phyloP scores from a whole-genome alignment of 495 filamentous ascomycete genomes.

The Xylaria telfairii region DNA sequence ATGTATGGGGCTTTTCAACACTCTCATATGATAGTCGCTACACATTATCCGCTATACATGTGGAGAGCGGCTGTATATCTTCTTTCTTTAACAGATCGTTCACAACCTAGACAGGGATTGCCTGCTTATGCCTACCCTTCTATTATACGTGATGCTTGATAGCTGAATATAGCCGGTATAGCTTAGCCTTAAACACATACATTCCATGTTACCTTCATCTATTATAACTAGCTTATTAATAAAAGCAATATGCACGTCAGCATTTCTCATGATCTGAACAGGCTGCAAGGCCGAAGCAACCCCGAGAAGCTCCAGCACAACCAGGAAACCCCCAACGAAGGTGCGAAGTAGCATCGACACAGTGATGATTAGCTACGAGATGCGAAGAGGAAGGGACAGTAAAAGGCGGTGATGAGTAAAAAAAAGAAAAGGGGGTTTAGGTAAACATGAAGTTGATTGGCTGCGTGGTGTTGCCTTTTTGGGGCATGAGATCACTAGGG shows the following conservation, averaged over 20 bases:
- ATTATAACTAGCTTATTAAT: not conserved
- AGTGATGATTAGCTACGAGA: not conserved
- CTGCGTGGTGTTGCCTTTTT: not conserved
- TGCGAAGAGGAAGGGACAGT: not conserved
- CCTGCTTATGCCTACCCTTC: not conserved
- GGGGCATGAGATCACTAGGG: not conserved
- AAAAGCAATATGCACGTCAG: not conserved
- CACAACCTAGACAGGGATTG: not conserved
- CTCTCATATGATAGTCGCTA: not conserved
- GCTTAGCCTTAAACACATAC: not conserved
- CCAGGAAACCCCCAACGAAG: not conserved
- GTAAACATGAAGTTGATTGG: not conserved
- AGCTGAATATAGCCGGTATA: not conserved
- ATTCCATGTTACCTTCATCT: not conserved
- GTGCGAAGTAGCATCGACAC: not conserved
- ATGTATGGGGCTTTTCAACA: not conserved
- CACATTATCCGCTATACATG: not conserved
- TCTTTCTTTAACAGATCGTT: not conserved
- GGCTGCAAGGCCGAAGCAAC: slow-evolving; percentile 4
- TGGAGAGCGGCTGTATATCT: not conserved
- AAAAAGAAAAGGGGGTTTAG: not conserved
- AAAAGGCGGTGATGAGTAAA: slow-evolving; percentile 10
- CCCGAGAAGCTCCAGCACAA: not conserved
- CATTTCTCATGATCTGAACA: not conserved
- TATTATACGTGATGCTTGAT: not conserved